Percentiles rank a stretch among this genome's conserved stretches.
phyloP scores from a whole-genome alignment of 192 early-diverging fungal species.

The Gaertneriomyces semiglobifer region DNA sequence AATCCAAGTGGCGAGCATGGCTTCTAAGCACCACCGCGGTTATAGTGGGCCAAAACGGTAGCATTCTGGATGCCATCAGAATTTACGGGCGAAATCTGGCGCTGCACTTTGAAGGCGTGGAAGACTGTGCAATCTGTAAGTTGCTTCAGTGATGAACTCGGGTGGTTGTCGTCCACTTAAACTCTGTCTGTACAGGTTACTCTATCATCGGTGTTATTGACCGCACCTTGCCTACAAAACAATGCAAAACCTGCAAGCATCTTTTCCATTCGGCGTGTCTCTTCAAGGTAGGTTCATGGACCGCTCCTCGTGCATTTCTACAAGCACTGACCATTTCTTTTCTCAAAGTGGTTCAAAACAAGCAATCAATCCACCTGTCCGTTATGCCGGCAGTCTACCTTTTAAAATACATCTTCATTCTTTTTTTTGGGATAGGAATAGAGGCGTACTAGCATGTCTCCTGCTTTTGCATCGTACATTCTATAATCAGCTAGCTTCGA shows the following conservation, averaged over 20 bases:
- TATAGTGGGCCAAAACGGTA: conserved; percentile 71
- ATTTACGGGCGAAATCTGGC: conserved; percentile 80
- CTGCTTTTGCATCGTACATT: too few relatives aligned
- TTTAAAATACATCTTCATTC: conserved; percentile 2
- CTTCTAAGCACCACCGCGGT: conserved; percentile 58
- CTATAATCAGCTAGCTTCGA: too few relatives aligned
- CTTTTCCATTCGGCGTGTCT: conserved; percentile 91
- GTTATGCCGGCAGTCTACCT: conserved; percentile 53
- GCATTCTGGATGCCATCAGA: conserved; percentile 72
- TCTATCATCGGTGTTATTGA: conserved; percentile 89
- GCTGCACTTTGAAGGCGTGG: conserved; percentile 89
- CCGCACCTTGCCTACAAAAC: conserved; percentile 79
- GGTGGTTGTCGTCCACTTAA: neutral
- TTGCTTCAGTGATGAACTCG: conserved; percentile 6
- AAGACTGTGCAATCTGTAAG: conserved; percentile 90
- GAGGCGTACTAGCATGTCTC: too few relatives aligned
- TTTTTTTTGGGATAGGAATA: too few relatives aligned
- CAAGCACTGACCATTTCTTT: neutral
- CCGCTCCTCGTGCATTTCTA: neutral
- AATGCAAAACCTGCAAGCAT: conserved; percentile 92
- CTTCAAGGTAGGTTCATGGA: conserved; percentile 60
- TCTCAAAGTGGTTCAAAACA: conserved; percentile 60
- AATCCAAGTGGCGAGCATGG: conserved; percentile 66
- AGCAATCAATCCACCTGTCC: conserved; percentile 71
- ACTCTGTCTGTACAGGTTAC: conserved; percentile 47